A percentile compares a stretch with the other conserved stretches of the same genome.
Conservation (phyloP, 2,329 filamentous ascomycete genomes). For the Stagonosporopsis cucurbitacearum region DNA sequence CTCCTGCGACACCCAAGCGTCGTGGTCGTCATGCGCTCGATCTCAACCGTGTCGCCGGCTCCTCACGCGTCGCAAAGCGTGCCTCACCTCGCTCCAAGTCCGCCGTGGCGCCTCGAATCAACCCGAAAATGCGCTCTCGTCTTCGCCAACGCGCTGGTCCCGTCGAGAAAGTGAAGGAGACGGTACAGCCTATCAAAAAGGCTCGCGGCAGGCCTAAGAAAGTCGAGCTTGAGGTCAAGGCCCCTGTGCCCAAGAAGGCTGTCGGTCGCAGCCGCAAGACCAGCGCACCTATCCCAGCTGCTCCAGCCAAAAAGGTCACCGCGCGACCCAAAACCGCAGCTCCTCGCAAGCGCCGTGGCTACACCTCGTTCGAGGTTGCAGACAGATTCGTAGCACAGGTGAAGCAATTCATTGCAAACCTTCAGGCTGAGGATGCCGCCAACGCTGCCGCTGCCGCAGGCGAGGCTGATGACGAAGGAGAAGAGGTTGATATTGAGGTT, state of each 20-base stretch:
- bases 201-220: constrained; percentile 29
- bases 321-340: constrained; percentile 16
- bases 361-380: constrained; percentile 35
- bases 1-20: constrained; percentile 16
- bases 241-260: constrained; percentile 18
- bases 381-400: constrained; percentile 32
- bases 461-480: constrained; percentile 17
- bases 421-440: constrained; percentile 19
- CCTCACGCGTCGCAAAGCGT: constrained; percentile 33
- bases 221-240: constrained; percentile 7
- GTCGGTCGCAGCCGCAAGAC: constrained; percentile 17
- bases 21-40: constrained; percentile 21
- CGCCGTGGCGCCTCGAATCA: constrained; percentile 20
- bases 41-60: constrained; percentile 26
- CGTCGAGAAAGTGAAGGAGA: constrained; percentile 17
- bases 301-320: constrained; percentile 16
- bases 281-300: constrained; percentile 13
- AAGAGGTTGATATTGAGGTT: constrained; percentile 2
- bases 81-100: constrained; percentile 12
- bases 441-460: constrained; percentile 9
- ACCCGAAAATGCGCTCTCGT: constrained; percentile 30
- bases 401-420: constrained; percentile 20
- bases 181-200: constrained; percentile 22
- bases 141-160: constrained; percentile 29
- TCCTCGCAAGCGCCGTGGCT: constrained; percentile 37